phyloP scores from a whole-genome alignment of 805 yeast species.

The Ogataea neopini region DNA sequence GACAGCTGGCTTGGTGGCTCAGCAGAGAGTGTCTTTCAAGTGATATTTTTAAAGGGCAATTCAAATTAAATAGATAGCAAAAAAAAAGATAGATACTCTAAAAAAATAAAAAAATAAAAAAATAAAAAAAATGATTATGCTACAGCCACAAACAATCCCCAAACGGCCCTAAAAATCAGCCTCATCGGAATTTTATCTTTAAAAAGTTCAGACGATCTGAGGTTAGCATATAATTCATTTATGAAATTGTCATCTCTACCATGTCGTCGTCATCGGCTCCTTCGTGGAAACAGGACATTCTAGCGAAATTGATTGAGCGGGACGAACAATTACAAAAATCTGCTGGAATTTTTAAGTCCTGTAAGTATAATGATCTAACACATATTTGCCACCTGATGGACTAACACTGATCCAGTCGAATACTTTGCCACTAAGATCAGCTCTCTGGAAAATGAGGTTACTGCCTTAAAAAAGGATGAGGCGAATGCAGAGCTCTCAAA shows the following conservation, averaged over 20 bases:
- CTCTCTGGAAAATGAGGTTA: constrained; percentile 17
- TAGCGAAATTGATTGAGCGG: constrained; percentile 20
- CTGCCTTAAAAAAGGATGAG: constrained; percentile 18
- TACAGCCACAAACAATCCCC: too few relatives aligned
- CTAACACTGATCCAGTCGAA: constrained; percentile 19
- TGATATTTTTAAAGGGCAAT: too few relatives aligned
- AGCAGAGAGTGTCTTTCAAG: neutral
- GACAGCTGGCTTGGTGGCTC: neutral
- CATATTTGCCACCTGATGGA: neutral
- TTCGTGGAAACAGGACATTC: constrained; percentile 25
- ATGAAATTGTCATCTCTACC: neutral
- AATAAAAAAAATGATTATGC: too few relatives aligned
- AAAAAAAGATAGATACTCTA: too few relatives aligned
- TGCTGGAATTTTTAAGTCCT: constrained; percentile 20
- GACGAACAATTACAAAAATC: constrained; percentile 17
- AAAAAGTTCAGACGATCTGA: neutral
- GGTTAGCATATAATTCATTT: too few relatives aligned
- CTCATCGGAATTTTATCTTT: too few relatives aligned
- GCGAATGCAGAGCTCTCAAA: constrained; percentile 17
- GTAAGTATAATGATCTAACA: constrained; percentile 19
- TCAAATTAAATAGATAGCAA: too few relatives aligned
- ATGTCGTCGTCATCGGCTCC: neutral
- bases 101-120: too few relatives aligned
- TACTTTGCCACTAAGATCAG: constrained; percentile 14
- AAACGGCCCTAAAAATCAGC: too few relatives aligned